A percentile compares a stretch with the other conserved stretches of the same genome.
These are phyloP conservation scores for Cryphonectria parasitica DNA, from an alignment of 2,329 filamentous ascomycete genomes.

Conservation along the genomic window DNA sequence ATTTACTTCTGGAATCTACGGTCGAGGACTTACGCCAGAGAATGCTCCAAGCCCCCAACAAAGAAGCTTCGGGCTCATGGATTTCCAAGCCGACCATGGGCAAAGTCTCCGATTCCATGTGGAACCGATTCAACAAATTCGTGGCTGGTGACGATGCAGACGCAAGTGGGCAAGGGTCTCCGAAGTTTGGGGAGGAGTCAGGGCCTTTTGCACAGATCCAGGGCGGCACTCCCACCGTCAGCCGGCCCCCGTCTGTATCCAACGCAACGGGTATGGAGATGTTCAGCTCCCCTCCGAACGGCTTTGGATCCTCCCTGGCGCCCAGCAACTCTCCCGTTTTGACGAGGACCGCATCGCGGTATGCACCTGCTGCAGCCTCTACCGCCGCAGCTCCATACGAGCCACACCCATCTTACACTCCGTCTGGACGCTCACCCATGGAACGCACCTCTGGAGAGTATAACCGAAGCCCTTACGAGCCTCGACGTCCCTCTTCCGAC, in stretches of 20 bases:
- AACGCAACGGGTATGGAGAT: conserved; percentile 71
- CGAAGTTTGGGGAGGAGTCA: conserved; percentile 62
- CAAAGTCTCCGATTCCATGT: conserved; percentile 88
- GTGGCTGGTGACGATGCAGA: conserved; percentile 88
- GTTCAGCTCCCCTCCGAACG: conserved; percentile 60
- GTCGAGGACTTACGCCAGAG: conserved; percentile 85
- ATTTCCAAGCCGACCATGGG: conserved; percentile 95
- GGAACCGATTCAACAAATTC: conserved; percentile 94
- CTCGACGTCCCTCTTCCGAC: conserved; percentile 46
- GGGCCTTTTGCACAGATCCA: conserved; percentile 85
- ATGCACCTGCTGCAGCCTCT: conserved; percentile 46
- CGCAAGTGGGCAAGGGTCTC: conserved; percentile 59
- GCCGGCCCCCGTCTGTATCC: conserved; percentile 70
- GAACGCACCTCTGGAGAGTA: conserved; percentile 51
- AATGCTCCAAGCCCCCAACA: conserved; percentile 77
- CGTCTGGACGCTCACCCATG: conserved; percentile 46
- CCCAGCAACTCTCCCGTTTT: conserved; percentile 41
- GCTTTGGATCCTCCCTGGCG: conserved; percentile 38
- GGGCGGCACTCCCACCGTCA: conserved; percentile 75
- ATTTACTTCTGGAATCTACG: conserved; percentile 71
- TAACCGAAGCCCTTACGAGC: conserved; percentile 46
- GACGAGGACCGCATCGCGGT: conserved; percentile 55
- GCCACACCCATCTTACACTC: conserved; percentile 35
- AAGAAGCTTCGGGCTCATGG: conserved; percentile 82
- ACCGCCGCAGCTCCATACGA: conserved; percentile 35